These are phyloP conservation scores for Kingdonia uniflora DNA, from an alignment of 164 flowering plant genomes.

Conservation along the genomic window DNA sequence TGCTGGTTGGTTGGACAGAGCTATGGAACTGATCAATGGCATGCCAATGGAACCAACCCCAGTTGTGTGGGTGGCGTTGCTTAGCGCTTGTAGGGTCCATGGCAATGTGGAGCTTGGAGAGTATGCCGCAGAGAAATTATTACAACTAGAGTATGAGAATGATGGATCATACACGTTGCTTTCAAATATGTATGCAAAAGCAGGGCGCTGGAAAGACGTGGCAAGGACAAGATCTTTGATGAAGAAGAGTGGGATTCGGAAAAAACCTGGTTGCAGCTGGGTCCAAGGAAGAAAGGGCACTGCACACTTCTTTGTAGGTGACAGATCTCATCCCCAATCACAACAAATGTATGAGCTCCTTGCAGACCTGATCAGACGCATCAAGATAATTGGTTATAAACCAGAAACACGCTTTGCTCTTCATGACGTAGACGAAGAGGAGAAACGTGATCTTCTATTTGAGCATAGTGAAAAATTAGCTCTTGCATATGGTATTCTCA, in stretches of 20 bases:
- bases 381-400: constrained; percentile 54
- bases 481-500: constrained; percentile 67
- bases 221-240: constrained; percentile 54
- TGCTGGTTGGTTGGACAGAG: constrained; percentile 64
- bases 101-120: constrained; percentile 64
- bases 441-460: constrained; percentile 53
- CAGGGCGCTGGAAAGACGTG: constrained; percentile 80
- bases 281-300: constrained; percentile 59
- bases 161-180: constrained; percentile 68
- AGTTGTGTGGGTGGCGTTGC: constrained; percentile 66
- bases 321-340: constrained; percentile 53
- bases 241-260: constrained; percentile 56
- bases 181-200: constrained; percentile 78
- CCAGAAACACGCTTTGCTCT: constrained; percentile 70
- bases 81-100: constrained; percentile 63
- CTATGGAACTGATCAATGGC: constrained; percentile 36
- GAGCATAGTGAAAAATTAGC: constrained; percentile 89
- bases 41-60: constrained; percentile 70
- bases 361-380: constrained; percentile 33
- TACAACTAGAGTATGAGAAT: constrained; percentile 38
- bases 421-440: constrained; percentile 86
- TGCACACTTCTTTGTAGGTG: constrained; percentile 61
- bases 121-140: constrained; percentile 36
- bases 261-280: constrained; percentile 89
- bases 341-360: constrained; percentile 42